phyloP scores from a whole-genome alignment of 345 rosid species.

The Eucalyptus pauciflora region DNA sequence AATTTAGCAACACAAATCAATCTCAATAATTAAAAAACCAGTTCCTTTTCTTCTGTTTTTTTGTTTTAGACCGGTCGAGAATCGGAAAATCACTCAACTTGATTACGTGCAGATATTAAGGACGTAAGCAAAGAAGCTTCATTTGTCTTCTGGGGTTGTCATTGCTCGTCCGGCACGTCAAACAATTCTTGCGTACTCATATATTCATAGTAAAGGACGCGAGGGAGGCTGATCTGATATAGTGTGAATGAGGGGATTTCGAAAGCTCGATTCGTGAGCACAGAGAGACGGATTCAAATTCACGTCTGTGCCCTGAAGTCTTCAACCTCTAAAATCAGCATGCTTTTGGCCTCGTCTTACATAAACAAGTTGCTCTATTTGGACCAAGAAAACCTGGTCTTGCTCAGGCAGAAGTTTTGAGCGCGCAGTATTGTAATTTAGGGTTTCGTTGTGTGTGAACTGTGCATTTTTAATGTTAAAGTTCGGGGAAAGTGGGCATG shows the following conservation, averaged over 20 bases:
- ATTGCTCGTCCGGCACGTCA: neutral
- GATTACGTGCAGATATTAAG: neutral
- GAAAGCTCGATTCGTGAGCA: neutral
- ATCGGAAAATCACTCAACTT: neutral
- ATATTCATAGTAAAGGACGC: neutral
- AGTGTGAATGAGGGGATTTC: neutral
- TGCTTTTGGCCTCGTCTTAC: neutral
- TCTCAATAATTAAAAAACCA: neutral
- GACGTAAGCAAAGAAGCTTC: neutral
- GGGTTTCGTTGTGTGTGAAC: neutral
- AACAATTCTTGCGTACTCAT: neutral
- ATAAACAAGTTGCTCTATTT: neutral
- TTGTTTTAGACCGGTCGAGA: neutral
- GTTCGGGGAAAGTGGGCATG: neutral
- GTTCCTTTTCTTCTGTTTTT: neutral
- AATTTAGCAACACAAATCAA: neutral
- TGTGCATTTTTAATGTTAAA: neutral
- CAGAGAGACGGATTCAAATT: neutral
- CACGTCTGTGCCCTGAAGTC: neutral
- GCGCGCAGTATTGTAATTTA: neutral
- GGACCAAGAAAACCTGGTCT: neutral
- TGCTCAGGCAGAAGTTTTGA: neutral
- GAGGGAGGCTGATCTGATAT: neutral
- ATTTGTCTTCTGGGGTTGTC: neutral
- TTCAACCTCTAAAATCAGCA: neutral